Conservation (phyloP, 257 asterid species). For the Solanum lycopersicoides region DNA sequence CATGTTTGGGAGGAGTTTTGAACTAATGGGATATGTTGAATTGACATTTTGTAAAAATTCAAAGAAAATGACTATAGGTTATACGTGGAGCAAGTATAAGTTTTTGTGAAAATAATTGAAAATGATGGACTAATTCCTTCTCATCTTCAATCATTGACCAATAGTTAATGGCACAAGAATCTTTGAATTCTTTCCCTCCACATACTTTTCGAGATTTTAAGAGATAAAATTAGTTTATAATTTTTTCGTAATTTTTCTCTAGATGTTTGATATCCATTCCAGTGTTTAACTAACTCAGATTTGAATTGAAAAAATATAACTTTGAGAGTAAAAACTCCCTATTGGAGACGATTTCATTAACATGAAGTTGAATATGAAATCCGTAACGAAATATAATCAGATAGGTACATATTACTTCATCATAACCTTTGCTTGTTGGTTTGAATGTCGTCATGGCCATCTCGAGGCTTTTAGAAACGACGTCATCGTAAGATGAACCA, state of each 20-base stretch:
- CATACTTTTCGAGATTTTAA: neutral
- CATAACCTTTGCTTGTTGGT: neutral
- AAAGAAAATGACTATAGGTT: neutral
- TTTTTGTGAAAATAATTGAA: neutral
- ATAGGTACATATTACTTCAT: no score
- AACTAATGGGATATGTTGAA: neutral
- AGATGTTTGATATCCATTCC: neutral
- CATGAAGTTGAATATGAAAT: neutral
- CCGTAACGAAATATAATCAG: neutral
- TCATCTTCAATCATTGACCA: neutral
- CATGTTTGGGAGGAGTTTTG: neutral
- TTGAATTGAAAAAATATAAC: neutral
- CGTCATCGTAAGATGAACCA: neutral
- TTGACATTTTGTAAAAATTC: neutral
- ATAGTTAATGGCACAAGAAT: neutral
- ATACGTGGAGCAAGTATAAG: neutral
- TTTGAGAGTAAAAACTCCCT: neutral
- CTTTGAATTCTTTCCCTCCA: neutral
- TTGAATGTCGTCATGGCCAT: neutral
- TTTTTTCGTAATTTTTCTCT: neutral
- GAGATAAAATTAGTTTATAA: neutral
- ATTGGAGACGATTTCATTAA: neutral
- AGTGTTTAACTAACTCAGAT: neutral
- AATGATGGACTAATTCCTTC: neutral
- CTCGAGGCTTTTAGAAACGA: neutral